Percentiles rank a stretch among this genome's conserved stretches.
phyloP scores from a whole-genome alignment of 202 grass and related monocot genomes.

The Carex sylvatica region DNA sequence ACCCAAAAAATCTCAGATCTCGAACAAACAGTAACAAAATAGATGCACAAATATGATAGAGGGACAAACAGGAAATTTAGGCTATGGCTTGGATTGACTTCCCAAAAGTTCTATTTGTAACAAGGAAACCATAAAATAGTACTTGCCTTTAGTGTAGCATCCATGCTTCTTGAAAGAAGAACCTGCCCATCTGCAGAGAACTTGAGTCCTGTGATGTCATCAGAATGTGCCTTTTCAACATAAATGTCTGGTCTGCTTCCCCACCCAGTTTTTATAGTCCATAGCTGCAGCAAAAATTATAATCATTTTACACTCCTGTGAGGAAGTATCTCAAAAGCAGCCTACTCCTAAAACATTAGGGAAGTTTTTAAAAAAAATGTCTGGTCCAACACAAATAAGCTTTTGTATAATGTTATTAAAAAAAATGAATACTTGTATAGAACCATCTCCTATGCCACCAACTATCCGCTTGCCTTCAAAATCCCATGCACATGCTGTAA shows the following conservation, averaged over 20 bases:
- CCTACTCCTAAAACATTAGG: background rate
- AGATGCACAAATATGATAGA: conserved; percentile 21
- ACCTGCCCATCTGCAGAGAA: conserved; percentile 89
- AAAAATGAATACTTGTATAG: conserved; percentile 61
- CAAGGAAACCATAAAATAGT: conserved; percentile 5
- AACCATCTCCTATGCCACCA: conserved; percentile 88
- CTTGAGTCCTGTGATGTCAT: conserved; percentile 96
- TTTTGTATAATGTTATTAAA: background rate
- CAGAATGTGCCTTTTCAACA: conserved; percentile 71
- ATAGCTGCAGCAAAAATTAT: conserved; percentile 52
- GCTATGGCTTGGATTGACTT: background rate
- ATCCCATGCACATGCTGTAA: conserved; percentile 95
- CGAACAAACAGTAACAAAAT: conserved; percentile 17
- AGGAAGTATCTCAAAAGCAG: conserved; percentile 21
- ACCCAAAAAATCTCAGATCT: background rate
- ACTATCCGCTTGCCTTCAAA: conserved; percentile 87
- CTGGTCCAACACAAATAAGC: background rate
- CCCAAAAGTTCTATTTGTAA: conserved; percentile 18
- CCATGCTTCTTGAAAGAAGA: conserved; percentile 94
- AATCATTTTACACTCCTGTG: background rate
- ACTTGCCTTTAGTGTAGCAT: conserved; percentile 87
- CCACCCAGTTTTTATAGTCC: conserved; percentile 96
- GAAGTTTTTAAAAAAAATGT: background rate
- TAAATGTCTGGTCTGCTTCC: conserved; percentile 96
- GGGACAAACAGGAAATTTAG: conserved; percentile 12